These are phyloP conservation scores for Jamesozyma spencerorum DNA, from an alignment of 805 yeast species.

Conservation along the genomic window DNA sequence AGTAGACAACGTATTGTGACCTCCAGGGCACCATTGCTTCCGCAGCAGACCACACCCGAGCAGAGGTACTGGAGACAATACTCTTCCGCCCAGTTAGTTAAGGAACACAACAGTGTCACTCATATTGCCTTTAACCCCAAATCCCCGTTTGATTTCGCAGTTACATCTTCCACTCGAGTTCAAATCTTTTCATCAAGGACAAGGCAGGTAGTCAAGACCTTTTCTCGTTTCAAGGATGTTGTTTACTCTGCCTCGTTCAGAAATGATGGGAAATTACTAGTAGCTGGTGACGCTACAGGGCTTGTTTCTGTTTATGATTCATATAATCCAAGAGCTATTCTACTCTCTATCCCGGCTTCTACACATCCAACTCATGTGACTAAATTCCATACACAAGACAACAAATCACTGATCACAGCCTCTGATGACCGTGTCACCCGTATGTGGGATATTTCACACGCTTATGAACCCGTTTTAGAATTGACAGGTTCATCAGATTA, in stretches of 20 bases:
- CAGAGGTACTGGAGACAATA: slow-evolving; percentile 91
- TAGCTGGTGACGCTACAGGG: slow-evolving; percentile 94
- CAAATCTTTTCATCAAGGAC: slow-evolving; percentile 93
- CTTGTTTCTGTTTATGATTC: slow-evolving; percentile 86
- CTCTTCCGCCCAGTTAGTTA: slow-evolving; percentile 75
- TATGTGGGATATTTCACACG: slow-evolving; percentile 78
- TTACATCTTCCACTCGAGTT: slow-evolving; percentile 82
- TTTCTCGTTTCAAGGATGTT: slow-evolving; percentile 79
- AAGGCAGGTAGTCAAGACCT: slow-evolving; percentile 79
- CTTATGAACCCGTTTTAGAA: slow-evolving; percentile 59
- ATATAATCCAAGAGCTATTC: slow-evolving; percentile 61
- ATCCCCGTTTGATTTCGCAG: slow-evolving; percentile 85
- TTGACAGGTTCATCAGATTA: slow-evolving; percentile 79
- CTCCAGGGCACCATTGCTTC: slow-evolving; percentile 63
- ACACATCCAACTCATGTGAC: slow-evolving; percentile 88
- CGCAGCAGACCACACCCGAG: slow-evolving; percentile 77
- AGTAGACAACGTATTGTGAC: slow-evolving; percentile 54
- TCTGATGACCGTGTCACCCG: slow-evolving; percentile 85
- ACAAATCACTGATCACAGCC: slow-evolving; percentile 58
- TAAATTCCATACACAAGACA: slow-evolving; percentile 73
- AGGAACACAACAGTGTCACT: slow-evolving; percentile 86
- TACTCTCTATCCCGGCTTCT: slow-evolving; percentile 75
- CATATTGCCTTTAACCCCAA: slow-evolving; percentile 82
- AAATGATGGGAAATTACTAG: slow-evolving; percentile 80
- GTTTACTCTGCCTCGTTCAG: slow-evolving; percentile 89